phyloP scores from a whole-genome alignment of 208 protist genomes.

The Leishmania mexicana region DNA sequence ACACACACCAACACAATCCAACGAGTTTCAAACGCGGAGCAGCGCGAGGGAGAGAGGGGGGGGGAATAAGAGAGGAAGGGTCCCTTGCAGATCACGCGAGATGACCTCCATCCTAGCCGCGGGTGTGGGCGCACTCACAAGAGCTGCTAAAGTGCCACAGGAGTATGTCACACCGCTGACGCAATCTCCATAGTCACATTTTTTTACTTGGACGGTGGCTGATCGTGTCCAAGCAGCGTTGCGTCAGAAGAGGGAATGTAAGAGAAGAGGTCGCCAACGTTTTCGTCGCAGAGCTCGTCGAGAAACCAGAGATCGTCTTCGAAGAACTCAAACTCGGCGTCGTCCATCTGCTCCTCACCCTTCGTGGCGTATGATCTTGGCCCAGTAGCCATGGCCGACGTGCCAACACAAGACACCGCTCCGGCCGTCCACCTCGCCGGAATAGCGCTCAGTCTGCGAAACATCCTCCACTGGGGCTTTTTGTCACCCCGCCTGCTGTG shows the following conservation, averaged over 20 bases:
- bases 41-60: not conserved
- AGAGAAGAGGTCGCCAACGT: slow-evolving; percentile 54
- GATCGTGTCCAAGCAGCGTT: slow-evolving; percentile 30
- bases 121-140: not conserved
- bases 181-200: not conserved
- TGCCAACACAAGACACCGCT: slow-evolving; percentile 12
- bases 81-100: not conserved
- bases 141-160: not conserved
- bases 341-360: slow-evolving; percentile 30
- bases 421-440: slow-evolving; percentile 6
- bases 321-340: slow-evolving; percentile 62
- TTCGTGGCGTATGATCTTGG: slow-evolving; percentile 23
- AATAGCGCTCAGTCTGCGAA: slow-evolving; percentile 7
- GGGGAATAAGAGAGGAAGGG: not conserved
- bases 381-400: not conserved
- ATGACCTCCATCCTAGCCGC: not conserved
- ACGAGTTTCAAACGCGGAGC: not conserved
- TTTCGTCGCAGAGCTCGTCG: slow-evolving; percentile 75
- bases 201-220: slow-evolving; percentile 9
- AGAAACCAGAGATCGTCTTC: slow-evolving; percentile 84
- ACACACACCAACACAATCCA: not conserved
- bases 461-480: not conserved
- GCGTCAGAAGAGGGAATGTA: slow-evolving; percentile 74
- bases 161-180: not conserved
- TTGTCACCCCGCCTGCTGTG: not conserved